phyloP scores from a whole-genome alignment of 2,329 filamentous ascomycete genomes.

The Didymella keratinophila region DNA sequence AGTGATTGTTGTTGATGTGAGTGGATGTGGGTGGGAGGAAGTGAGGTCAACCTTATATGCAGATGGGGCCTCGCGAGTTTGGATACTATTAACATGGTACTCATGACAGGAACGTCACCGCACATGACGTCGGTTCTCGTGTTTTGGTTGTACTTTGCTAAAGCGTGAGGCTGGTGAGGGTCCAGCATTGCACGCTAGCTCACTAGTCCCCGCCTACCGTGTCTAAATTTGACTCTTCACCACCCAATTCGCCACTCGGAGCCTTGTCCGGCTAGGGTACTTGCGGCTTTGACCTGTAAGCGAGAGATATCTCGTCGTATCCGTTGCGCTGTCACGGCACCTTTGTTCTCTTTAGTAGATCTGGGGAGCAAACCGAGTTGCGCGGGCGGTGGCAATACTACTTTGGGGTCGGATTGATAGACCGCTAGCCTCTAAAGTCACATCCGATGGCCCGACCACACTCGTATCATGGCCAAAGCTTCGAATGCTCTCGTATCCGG shows the following conservation, averaged over 20 bases:
- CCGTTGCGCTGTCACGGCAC: constrained; percentile 6
- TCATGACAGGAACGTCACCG: not conserved
- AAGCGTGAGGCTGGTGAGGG: constrained; percentile 17
- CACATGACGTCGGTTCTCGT: constrained; percentile 20
- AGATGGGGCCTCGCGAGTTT: not conserved
- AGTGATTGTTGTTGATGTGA: not conserved
- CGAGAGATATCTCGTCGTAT: not conserved
- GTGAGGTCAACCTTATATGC: constrained; percentile 7
- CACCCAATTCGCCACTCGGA: constrained; percentile 7
- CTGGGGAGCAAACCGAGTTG: constrained; percentile 1
- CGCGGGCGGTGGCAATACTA: not conserved
- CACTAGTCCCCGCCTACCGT: constrained; percentile 12
- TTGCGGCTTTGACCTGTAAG: not conserved
- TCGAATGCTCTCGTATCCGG: not conserved
- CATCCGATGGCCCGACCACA: constrained; percentile 5
- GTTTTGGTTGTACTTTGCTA: constrained; percentile 3
- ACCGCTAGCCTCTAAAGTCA: not conserved
- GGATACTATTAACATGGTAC: not conserved
- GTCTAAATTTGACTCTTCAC: constrained; percentile 13
- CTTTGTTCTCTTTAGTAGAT: not conserved
- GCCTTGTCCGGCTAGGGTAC: not conserved
- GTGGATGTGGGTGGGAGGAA: not conserved
- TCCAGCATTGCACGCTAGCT: constrained; percentile 4
- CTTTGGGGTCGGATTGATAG: not conserved
- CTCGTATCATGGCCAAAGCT: constrained; percentile 13